Evolutionary conservation across 768 basidiomycete species (phyloP).

Genomic region (Suillus tomentosus): DNA sequence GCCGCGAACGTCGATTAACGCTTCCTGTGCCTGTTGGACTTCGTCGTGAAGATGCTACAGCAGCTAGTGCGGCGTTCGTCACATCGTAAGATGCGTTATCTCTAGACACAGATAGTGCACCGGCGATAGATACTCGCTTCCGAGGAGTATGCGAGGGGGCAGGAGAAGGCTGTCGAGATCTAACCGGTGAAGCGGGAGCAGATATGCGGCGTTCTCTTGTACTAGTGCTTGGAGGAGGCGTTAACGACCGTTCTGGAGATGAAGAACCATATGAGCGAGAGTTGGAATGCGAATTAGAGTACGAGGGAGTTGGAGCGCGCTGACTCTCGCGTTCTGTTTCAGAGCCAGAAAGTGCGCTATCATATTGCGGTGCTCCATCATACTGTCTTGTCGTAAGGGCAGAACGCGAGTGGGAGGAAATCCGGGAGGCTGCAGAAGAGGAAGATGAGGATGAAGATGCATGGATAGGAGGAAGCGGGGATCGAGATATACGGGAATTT

Average conservation of each 20-base stretch:
- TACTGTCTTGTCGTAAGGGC: constrained; percentile 28
- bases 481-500: constrained; percentile 38
- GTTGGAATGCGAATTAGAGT: constrained; percentile 32
- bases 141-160: constrained; percentile 43
- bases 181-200: constrained; percentile 48
- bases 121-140: constrained; percentile 43
- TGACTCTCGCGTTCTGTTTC: constrained; percentile 77
- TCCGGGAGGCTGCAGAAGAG: constrained; percentile 40
- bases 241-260: constrained; percentile 39
- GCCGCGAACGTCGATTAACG: constrained; percentile 41
- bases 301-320: constrained; percentile 34
- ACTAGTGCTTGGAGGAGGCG: constrained; percentile 34
- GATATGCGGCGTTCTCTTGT: constrained; percentile 49
- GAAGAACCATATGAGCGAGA: constrained; percentile 36
- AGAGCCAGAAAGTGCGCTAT: constrained; percentile 63
- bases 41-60: constrained; percentile 57
- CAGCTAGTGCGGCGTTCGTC: constrained; percentile 59
- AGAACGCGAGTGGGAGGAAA: constrained; percentile 34
- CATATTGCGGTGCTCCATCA: constrained; percentile 37
- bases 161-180: constrained; percentile 39
- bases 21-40: constrained; percentile 42
- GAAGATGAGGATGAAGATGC: constrained; percentile 38
- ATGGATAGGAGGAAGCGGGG: constrained; percentile 35
- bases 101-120: constrained; percentile 31
- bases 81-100: constrained; percentile 39